A percentile compares a stretch with the other conserved stretches of the same genome.
Evolutionary conservation across 106 monocot species (phyloP).

Genomic region (Acorus calamus): DNA sequence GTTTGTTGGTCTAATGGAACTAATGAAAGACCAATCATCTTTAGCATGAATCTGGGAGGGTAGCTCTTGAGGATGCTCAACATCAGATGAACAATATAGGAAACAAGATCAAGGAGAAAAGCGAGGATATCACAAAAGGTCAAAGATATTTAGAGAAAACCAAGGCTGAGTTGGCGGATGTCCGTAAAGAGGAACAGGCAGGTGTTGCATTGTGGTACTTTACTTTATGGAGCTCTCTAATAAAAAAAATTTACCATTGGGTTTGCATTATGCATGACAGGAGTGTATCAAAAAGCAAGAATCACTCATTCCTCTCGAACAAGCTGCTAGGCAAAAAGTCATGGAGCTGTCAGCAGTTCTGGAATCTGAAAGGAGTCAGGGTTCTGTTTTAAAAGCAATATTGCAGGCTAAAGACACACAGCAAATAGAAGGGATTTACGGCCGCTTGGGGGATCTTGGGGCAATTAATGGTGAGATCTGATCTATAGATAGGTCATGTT

Average conservation of each 20-base stretch:
- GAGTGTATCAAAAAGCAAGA: conserved; percentile 73
- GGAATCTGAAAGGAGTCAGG: conserved; percentile 85
- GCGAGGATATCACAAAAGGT: conserved; percentile 20
- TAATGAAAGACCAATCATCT: background rate
- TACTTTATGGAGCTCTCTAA: no score
- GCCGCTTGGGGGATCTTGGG: conserved; percentile 94
- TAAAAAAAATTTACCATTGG: background rate
- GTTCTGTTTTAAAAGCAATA: conserved; percentile 80
- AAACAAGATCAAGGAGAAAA: conserved; percentile 44
- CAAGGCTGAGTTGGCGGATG: conserved; percentile 41
- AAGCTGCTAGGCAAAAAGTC: conserved; percentile 86
- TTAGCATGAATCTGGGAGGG: conserved; percentile 59
- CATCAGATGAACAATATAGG: conserved; percentile 45
- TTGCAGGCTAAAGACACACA: conserved; percentile 74
- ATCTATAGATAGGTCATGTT: background rate
- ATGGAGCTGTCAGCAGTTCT: conserved; percentile 52
- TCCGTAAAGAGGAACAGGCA: conserved; percentile 64
- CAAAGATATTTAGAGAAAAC: conserved; percentile 48
- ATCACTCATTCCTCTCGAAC: conserved; percentile 74
- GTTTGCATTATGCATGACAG: conserved; percentile 19
- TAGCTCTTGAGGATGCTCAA: conserved; percentile 63
- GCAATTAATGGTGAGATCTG: conserved; percentile 73
- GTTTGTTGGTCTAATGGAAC: background rate
- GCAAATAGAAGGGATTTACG: conserved; percentile 91
- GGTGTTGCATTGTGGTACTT: background rate